phyloP scores from a whole-genome alignment of 345 rosid species.

The Ceriops tagal region DNA sequence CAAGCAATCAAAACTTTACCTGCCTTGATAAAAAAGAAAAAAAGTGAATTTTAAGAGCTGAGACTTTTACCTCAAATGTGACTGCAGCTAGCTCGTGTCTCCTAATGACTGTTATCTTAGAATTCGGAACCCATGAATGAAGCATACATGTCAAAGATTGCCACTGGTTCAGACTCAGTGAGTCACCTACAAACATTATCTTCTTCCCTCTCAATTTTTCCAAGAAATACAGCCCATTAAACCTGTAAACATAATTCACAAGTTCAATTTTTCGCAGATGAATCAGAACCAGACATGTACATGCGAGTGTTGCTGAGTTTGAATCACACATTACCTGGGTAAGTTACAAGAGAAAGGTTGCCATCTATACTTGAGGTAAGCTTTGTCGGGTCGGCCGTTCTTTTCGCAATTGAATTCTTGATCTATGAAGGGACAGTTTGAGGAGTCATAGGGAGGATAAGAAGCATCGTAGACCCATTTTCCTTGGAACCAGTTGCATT shows the following conservation, averaged over 20 bases:
- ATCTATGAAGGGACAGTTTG: constrained; percentile 56
- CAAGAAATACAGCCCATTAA: constrained; percentile 69
- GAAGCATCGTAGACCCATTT: constrained; percentile 57
- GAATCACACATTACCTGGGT: constrained; percentile 38
- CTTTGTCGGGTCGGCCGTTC: constrained; percentile 49
- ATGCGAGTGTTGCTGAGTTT: too few relatives aligned
- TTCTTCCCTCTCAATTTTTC: constrained; percentile 85
- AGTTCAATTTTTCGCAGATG: not conserved
- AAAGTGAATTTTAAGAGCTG: not conserved
- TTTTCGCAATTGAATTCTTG: constrained; percentile 52
- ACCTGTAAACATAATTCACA: constrained; percentile 42
- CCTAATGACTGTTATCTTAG: constrained; percentile 41
- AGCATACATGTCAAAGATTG: constrained; percentile 71
- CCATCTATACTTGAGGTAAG: constrained; percentile 60
- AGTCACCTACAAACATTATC: constrained; percentile 98
- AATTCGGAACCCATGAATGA: constrained; percentile 63
- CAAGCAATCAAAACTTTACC: not conserved
- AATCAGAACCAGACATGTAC: not conserved
- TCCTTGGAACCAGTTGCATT: constrained; percentile 50
- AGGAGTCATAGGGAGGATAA: constrained; percentile 45
- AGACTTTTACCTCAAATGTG: constrained; percentile 51
- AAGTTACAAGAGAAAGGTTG: constrained; percentile 52
- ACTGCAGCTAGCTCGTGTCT: constrained; percentile 53
- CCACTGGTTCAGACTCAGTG: constrained; percentile 83
- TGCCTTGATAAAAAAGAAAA: not conserved